phyloP scores from a whole-genome alignment of 495 filamentous ascomycete species.

The Hypomontagnella submonticulosa region DNA sequence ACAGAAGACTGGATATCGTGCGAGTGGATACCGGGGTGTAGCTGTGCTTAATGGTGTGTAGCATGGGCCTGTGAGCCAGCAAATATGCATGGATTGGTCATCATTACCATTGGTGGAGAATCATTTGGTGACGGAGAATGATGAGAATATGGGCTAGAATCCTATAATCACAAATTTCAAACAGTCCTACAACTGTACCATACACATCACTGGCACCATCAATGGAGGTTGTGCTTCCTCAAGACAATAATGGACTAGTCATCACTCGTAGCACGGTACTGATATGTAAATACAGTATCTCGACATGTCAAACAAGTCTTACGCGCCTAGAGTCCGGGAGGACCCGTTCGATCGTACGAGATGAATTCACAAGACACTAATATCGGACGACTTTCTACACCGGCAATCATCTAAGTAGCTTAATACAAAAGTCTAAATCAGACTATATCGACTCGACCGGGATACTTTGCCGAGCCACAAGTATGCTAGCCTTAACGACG shows the following conservation, averaged over 20 bases:
- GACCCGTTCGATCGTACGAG: neutral
- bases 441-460: neutral
- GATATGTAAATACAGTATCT: neutral
- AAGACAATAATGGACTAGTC: conserved; percentile 1
- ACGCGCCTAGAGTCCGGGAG: conserved; percentile 9
- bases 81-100: neutral
- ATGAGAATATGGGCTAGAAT: neutral
- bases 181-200: neutral
- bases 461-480: neutral
- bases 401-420: neutral
- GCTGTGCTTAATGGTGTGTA: conserved; percentile 10
- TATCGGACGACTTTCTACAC: too few species aligned
- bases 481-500: neutral
- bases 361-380: neutral
- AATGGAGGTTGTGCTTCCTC: conserved; percentile 1
- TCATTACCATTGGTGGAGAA: too few species aligned
- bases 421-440: neutral
- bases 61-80: conserved; percentile 12
- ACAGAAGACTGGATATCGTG: conserved; percentile 8
- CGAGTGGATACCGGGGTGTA: conserved; percentile 4
- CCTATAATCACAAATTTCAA: neutral
- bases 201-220: neutral
- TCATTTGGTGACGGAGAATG: neutral
- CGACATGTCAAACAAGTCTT: conserved; percentile 2
- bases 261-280: neutral